Conservation (phyloP, 345 rosid genomes). For the Turritis glabra region DNA sequence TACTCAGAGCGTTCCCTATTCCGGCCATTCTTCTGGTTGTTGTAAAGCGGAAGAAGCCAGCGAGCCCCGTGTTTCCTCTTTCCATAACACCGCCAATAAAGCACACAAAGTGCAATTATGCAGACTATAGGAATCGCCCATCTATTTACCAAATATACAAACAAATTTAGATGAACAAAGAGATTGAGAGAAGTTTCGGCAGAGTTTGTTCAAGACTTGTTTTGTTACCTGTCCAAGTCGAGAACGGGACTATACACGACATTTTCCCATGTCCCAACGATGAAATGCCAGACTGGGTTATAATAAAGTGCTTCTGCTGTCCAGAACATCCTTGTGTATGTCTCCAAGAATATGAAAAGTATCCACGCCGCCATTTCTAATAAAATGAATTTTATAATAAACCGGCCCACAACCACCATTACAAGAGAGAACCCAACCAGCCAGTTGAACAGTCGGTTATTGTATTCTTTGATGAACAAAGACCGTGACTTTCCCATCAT, state of each 20-base stretch:
- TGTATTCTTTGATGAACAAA: conserved; percentile 91
- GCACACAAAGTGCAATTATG: conserved; percentile 47
- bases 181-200: background rate
- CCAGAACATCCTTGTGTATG: conserved; percentile 97
- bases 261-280: conserved; percentile 88
- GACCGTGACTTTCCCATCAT: conserved; percentile 84
- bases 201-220: background rate
- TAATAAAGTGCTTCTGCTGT: conserved; percentile 92
- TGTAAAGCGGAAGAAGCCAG: conserved; percentile 79
- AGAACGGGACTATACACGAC: conserved; percentile 92
- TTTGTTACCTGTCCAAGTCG: conserved; percentile 86
- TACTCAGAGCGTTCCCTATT: conserved; percentile 80
- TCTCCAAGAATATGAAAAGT: conserved; percentile 95
- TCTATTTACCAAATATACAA: conserved; percentile 47
- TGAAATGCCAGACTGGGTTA: conserved; percentile 92
- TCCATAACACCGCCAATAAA: conserved; percentile 87
- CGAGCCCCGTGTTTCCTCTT: conserved; percentile 68
- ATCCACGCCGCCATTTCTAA: conserved; percentile 94
- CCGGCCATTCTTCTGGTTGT: conserved; percentile 51
- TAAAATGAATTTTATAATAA: conserved; percentile 81
- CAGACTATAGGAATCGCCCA: conserved; percentile 86
- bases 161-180: background rate
- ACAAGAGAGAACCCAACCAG: conserved; percentile 90
- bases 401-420: conserved; percentile 94
- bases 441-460: conserved; percentile 97